A percentile compares a stretch with the other conserved stretches of the same genome.
Conservation (phyloP, 805 yeast genomes). For the Candida ortonii region DNA sequence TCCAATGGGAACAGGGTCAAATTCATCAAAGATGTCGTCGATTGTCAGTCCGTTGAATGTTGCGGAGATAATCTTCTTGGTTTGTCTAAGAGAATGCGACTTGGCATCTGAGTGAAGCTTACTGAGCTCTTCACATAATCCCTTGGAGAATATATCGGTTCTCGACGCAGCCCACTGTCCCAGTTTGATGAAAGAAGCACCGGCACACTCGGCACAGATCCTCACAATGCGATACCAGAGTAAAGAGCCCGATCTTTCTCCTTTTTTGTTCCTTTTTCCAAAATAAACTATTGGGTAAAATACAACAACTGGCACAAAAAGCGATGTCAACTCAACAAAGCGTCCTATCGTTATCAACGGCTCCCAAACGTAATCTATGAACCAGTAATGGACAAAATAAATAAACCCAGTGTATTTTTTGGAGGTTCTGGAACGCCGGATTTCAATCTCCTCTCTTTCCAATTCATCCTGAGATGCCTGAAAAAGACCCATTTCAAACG, state of each 20-base stretch:
- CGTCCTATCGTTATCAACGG: conserved; percentile 69
- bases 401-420: conserved; percentile 29
- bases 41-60: conserved; percentile 54
- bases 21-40: conserved; percentile 78
- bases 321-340: conserved; percentile 59
- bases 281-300: conserved; percentile 60
- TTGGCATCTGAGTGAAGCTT: conserved; percentile 79
- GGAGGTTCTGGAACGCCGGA: conserved; percentile 31
- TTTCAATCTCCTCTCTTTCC: conserved; percentile 33
- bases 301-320: conserved; percentile 70
- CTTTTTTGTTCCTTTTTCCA: conserved; percentile 41
- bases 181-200: conserved; percentile 85
- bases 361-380: conserved; percentile 58
- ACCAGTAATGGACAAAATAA: conserved; percentile 40
- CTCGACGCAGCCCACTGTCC: conserved; percentile 99
- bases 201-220: conserved; percentile 73
- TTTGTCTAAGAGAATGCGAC: conserved; percentile 62
- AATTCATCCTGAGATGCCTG: conserved; percentile 58
- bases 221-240: conserved; percentile 71
- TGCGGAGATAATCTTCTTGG: conserved; percentile 54
- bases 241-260: conserved; percentile 58
- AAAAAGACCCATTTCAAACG: conserved; percentile 68
- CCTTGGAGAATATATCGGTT: conserved; percentile 84
- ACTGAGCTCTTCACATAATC: conserved; percentile 73
- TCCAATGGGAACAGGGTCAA: conserved; percentile 75